These are phyloP conservation scores for Pholiota microspora DNA, from an alignment of 768 basidiomycete species.

Conservation along the genomic window DNA sequence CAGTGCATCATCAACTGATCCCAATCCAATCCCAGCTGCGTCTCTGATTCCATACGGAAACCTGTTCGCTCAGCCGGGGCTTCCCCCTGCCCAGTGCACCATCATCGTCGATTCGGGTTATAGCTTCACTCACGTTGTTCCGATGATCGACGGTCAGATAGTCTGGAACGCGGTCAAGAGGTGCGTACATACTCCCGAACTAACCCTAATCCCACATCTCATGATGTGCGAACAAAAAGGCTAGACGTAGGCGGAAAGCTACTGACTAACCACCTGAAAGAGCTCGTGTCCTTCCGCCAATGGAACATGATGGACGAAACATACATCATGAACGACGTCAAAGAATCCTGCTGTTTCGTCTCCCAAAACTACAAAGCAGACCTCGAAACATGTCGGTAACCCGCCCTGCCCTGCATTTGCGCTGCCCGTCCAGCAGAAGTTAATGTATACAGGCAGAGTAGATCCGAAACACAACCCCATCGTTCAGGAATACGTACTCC, in stretches of 20 bases:
- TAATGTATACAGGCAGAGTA: conserved; percentile 35
- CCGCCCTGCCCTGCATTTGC: conserved; percentile 9
- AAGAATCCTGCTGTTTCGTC: conserved; percentile 89
- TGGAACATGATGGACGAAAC: conserved; percentile 99
- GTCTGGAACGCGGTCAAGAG: conserved; percentile 82
- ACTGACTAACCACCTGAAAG: conserved; percentile 92
- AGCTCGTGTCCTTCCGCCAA: conserved; percentile 90
- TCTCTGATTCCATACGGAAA: conserved; percentile 72
- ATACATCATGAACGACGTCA: conserved; percentile 88
- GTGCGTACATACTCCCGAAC: too few relatives aligned
- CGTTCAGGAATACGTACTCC: conserved; percentile 87
- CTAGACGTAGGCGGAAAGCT: conserved; percentile 96
- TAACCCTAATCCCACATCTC: not conserved
- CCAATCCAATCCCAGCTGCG: conserved; percentile 59
- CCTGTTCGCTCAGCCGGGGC: conserved; percentile 53
- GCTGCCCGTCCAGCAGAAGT: conserved; percentile 10
- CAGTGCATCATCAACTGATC: conserved; percentile 6
- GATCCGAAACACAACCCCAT: conserved; percentile 63
- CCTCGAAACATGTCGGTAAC: conserved; percentile 78
- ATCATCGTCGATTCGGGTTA: conserved; percentile 89
- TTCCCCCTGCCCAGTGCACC: conserved; percentile 70
- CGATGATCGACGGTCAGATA: conserved; percentile 71
- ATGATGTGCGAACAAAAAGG: conserved; percentile 36
- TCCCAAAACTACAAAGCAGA: conserved; percentile 70
- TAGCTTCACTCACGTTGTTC: conserved; percentile 91